A percentile compares a stretch with the other conserved stretches of the same genome.
Conservation (phyloP, 768 basidiomycete genomes). For the Leccinum obscurum region DNA sequence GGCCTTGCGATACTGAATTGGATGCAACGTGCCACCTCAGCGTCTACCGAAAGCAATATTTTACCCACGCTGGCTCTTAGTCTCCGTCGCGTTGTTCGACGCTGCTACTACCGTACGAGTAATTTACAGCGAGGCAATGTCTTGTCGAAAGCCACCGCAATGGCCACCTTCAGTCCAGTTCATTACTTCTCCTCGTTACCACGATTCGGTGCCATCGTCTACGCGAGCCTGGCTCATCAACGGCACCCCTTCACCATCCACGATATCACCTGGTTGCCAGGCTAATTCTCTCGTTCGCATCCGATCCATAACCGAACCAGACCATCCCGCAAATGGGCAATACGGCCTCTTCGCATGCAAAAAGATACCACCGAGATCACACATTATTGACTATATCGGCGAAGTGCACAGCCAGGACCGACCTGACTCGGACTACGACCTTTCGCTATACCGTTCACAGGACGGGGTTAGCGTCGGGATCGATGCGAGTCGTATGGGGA, state of each 20-base stretch:
- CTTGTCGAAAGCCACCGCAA: constrained; percentile 31
- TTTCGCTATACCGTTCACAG: constrained; percentile 67
- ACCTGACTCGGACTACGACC: constrained; percentile 79
- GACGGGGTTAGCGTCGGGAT: constrained; percentile 67
- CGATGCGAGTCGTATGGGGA: constrained; percentile 76
- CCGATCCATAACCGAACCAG: constrained; percentile 48
- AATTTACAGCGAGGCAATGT: constrained; percentile 12
- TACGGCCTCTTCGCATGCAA: constrained; percentile 76
- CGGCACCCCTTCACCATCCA: constrained; percentile 12
- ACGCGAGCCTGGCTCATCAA: constrained; percentile 41
- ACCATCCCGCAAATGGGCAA: constrained; percentile 81
- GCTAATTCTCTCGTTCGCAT: constrained; percentile 48
- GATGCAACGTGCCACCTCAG: constrained; percentile 20
- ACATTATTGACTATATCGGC: constrained; percentile 81
- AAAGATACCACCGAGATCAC: constrained; percentile 63
- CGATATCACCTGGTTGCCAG: constrained; percentile 2
- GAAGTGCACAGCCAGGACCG: constrained; percentile 81
- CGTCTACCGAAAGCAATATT: constrained; percentile 7
- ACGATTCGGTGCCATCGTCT: constrained; percentile 53
- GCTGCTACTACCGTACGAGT: not conserved
- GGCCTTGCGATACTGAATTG: constrained; percentile 9
- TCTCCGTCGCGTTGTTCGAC: not conserved
- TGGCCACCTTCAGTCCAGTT: constrained; percentile 63
- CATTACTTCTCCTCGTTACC: constrained; percentile 50
- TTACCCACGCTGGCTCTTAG: constrained; percentile 29